These are phyloP conservation scores for Penicillium lividum DNA, from an alignment of 495 filamentous ascomycete species.

Conservation along the genomic window DNA sequence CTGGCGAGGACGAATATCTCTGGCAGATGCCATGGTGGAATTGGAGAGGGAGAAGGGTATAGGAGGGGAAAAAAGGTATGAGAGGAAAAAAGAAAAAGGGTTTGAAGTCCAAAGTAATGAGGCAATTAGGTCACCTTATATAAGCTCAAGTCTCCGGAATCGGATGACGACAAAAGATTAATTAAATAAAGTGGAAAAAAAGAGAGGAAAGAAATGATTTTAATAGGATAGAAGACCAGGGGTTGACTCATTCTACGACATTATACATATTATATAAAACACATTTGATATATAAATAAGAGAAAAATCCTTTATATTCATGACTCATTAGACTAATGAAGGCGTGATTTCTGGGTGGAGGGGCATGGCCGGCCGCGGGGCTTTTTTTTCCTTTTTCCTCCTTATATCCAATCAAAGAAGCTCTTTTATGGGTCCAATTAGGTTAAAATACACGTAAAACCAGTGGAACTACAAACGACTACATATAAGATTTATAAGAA, in stretches of 20 bases:
- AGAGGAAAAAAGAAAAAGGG: background rate
- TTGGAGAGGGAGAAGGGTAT: background rate
- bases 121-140: slow-evolving; percentile 19
- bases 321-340: background rate
- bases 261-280: too few species aligned
- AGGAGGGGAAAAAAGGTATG: background rate
- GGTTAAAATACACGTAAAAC: too few species aligned
- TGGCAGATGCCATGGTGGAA: slow-evolving; percentile 25
- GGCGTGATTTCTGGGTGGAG: slow-evolving; percentile 13
- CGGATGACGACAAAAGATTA: slow-evolving; percentile 13
- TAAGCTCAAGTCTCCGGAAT: slow-evolving; percentile 34
- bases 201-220: background rate
- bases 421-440: too few species aligned
- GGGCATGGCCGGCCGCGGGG: slow-evolving; percentile 28
- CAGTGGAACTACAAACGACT: too few species aligned
- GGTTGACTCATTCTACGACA: background rate
- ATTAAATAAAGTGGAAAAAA: too few species aligned
- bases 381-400: slow-evolving; percentile 18
- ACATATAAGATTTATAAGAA: too few species aligned
- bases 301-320: background rate
- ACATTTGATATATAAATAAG: too few species aligned
- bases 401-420: slow-evolving; percentile 1
- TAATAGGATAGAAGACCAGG: too few species aligned
- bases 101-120: background rate
- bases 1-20: slow-evolving; percentile 37